Percentiles rank a stretch among this genome's conserved stretches.
Conservation (phyloP, 257 asterid species). For the Anisodus acutangulus region DNA sequence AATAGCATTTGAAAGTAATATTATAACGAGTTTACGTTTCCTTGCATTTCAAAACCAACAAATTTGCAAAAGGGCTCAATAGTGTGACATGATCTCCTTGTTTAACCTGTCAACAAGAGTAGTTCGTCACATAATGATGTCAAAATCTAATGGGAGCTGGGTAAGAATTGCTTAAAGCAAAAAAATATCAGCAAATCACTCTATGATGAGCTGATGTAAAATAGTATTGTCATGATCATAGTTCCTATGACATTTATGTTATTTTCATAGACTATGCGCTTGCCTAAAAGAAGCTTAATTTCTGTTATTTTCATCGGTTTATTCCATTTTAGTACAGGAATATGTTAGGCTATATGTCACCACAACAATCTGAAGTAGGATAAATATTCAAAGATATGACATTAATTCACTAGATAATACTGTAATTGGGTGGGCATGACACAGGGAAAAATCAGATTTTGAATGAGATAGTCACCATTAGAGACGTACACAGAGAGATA, state of each 20-base stretch:
- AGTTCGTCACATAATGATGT: too few relatives aligned
- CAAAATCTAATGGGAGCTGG: too few relatives aligned
- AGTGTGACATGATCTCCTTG: slow-evolving; percentile 77
- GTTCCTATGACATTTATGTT: too few relatives aligned
- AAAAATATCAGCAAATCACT: too few relatives aligned
- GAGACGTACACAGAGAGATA: too few relatives aligned
- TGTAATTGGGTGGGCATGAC: too few relatives aligned
- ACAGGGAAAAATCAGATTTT: too few relatives aligned
- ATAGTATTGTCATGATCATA: too few relatives aligned
- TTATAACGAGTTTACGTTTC: slow-evolving; percentile 53
- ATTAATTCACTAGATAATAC: too few relatives aligned
- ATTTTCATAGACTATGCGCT: neutral
- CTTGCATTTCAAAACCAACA: slow-evolving; percentile 72
- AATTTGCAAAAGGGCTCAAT: slow-evolving; percentile 62
- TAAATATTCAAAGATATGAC: neutral
- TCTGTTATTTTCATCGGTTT: neutral
- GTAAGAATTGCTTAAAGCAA: too few relatives aligned
- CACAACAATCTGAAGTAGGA: neutral
- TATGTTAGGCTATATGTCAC: neutral
- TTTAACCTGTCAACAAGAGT: slow-evolving; percentile 54
- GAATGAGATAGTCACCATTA: too few relatives aligned
- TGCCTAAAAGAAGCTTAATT: neutral
- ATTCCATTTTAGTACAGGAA: neutral
- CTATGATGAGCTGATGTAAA: too few relatives aligned
- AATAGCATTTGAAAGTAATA: neutral